Conservation (phyloP, 1,284 basidiomycete genomes). For the Mixia osmundae region DNA sequence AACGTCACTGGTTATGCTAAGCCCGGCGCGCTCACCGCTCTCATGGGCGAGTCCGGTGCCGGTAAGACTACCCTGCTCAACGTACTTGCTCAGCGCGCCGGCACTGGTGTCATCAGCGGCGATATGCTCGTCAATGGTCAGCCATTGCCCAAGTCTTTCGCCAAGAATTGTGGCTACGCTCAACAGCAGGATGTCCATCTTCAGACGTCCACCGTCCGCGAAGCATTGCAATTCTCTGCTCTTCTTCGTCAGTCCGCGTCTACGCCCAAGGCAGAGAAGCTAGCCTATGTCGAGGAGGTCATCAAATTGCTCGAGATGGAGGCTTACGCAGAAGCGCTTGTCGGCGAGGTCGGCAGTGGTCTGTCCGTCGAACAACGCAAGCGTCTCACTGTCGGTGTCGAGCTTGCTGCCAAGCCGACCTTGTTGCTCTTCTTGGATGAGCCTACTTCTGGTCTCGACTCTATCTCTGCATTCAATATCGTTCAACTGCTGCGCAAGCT, state of each 20-base stretch:
- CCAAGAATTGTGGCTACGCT: conserved; percentile 45
- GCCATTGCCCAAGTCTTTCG: conserved; percentile 45
- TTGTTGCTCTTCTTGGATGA: conserved; percentile 63
- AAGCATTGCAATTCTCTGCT: conserved; percentile 62
- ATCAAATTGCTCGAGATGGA: conserved; percentile 55
- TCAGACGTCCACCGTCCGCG: conserved; percentile 37
- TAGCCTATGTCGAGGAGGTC: conserved; percentile 54
- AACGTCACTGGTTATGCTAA: conserved; percentile 59
- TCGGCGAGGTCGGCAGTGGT: conserved; percentile 39
- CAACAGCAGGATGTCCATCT: conserved; percentile 55
- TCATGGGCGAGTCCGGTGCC: conserved; percentile 50
- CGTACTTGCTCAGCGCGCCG: conserved; percentile 39
- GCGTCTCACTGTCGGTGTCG: conserved; percentile 58
- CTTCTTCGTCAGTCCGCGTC: conserved; percentile 47
- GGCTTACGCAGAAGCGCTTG: conserved; percentile 43
- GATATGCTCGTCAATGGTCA: conserved; percentile 55
- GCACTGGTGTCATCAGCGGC: conserved; percentile 54
- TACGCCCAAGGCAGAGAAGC: conserved; percentile 45
- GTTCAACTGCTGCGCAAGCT: conserved; percentile 50
- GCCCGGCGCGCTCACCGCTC: conserved; percentile 38
- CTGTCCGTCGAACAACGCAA: conserved; percentile 46
- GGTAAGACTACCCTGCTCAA: conserved; percentile 23
- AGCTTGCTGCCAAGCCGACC: conserved; percentile 47
- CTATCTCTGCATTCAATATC: conserved; percentile 71
- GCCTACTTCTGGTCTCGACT: conserved; percentile 40